Evolutionary conservation across 495 filamentous ascomycete genomes (phyloP), one percentile per base, ranked within the genome.

Genomic region (Tuber melanosporum): DNA sequence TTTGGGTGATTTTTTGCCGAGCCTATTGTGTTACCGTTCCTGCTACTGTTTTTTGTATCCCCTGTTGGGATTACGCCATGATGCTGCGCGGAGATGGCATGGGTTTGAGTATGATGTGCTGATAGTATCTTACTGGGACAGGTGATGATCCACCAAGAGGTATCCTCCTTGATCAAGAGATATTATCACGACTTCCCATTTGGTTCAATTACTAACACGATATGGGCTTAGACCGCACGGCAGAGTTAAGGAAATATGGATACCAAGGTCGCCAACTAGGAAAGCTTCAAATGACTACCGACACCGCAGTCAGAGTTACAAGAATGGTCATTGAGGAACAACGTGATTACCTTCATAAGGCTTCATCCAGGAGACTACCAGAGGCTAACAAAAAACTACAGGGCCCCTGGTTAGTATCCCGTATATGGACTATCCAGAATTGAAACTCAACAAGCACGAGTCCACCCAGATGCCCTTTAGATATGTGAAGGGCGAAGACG

Each of bases 401-500:
- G 93, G 91, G 71, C 89, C 91, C 0, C 84, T 98, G 20, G 88
- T 91, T 69, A 85, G 93, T 75, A 92, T 99, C 44, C 87, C 88
- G 41, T 98, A 94, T 81, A 81, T 94, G 19, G 94, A 98, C 81
- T 89, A 92, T 83, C 95, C 95, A 0, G 95, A 98, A 82, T 87
- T 99, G 80, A 89, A 89, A 77, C 90, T 98, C 84, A 94, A 92
- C 85, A 91, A 95, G 83, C 90, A 97, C 83, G 95, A 99, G 84
- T 93, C 92, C 80, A 96, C 93, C 1, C 88, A 96, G 84, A 99
- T 99, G 95, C 95, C 95, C 0, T 99, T 98, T 85, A 92, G 95
- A 73, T 99, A 99, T 83, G 93, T 99, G 39, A 91, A 88, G 82
- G 91, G 87, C 71, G 84, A 87, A 10, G 86, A 93, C 75, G 94